phyloP scores from a whole-genome alignment of 106 monocot species.

The Phalaenopsis aphrodite region DNA sequence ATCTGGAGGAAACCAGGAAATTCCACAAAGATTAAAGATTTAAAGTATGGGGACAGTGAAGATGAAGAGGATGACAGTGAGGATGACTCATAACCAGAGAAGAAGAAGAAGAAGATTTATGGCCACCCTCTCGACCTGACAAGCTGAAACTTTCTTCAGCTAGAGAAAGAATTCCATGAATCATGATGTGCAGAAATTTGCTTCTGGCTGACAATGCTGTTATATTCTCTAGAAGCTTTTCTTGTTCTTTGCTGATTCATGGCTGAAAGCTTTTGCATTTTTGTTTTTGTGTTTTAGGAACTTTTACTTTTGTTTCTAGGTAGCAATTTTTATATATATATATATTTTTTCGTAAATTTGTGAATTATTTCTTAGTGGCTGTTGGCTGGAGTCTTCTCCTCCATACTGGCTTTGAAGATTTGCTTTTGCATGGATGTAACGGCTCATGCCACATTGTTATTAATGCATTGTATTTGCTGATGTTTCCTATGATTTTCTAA shows the following conservation, averaged over 20 bases:
- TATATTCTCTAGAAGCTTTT: neutral
- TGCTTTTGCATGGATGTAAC: no score
- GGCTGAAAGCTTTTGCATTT: neutral
- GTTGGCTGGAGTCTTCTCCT: no score
- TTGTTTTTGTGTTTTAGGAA: no score
- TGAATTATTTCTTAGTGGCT: no score
- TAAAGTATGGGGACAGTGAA: conserved; percentile 8
- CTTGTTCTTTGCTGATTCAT: neutral
- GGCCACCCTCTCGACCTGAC: neutral
- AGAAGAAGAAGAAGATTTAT: neutral
- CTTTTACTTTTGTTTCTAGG: no score
- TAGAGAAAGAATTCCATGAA: neutral
- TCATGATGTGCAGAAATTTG: neutral
- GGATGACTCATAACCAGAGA: conserved; percentile 2
- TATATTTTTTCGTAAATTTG: no score
- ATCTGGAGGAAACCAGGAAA: conserved; percentile 12
- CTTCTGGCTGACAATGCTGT: neutral
- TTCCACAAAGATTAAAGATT: neutral
- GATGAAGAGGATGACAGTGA: conserved; percentile 4
- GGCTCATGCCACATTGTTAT: no score
- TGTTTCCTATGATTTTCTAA: no score
- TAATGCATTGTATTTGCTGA: no score
- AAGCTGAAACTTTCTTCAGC: neutral
- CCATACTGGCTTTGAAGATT: no score
- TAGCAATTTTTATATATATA: no score